A percentile compares a stretch with the other conserved stretches of the same genome.
Conservation (phyloP, 371 early-diverging fungal genomes). For the Actinomortierella wolfii region DNA sequence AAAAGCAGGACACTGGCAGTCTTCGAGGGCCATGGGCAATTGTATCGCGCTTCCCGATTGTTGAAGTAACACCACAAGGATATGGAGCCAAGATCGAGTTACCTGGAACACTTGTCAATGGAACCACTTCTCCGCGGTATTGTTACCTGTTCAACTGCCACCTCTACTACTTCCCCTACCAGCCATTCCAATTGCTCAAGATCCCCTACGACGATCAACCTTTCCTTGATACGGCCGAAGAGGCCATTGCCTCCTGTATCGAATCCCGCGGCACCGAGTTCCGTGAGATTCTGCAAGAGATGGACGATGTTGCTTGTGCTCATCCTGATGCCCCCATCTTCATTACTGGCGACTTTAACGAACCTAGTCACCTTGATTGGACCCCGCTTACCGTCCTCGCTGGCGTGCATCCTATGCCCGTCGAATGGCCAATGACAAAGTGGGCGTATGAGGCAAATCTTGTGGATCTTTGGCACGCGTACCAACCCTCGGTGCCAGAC, state of each 20-base stretch:
- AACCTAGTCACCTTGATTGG: conserved; percentile 49
- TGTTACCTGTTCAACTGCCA: conserved; percentile 48
- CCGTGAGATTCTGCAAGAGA: no score
- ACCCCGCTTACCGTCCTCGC: conserved; percentile 30
- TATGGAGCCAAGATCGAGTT: conserved; percentile 46
- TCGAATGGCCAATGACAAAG: conserved; percentile 34
- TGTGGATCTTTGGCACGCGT: conserved; percentile 42
- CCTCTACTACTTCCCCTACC: conserved; percentile 44
- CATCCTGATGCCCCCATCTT: conserved; percentile 38
- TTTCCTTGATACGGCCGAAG: conserved; percentile 23
- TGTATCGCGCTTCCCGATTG: conserved; percentile 44
- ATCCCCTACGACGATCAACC: conserved; percentile 42
- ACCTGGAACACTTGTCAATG: conserved; percentile 17
- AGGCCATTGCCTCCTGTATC: conserved; percentile 28
- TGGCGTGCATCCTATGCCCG: conserved; percentile 38
- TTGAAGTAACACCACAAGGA: conserved; percentile 22
- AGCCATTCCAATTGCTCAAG: conserved; percentile 45
- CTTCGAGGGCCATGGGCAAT: conserved; percentile 44
- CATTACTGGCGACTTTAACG: conserved; percentile 47
- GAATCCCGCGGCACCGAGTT: conserved; percentile 37
- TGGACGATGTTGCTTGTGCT: conserved; percentile 25
- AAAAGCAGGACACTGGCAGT: conserved; percentile 27
- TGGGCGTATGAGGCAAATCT: conserved; percentile 31
- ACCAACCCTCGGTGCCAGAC: background rate
- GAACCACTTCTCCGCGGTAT: conserved; percentile 30